Conservation (phyloP, 164 flowering plant genomes). For the Cinnamomum micranthum region DNA sequence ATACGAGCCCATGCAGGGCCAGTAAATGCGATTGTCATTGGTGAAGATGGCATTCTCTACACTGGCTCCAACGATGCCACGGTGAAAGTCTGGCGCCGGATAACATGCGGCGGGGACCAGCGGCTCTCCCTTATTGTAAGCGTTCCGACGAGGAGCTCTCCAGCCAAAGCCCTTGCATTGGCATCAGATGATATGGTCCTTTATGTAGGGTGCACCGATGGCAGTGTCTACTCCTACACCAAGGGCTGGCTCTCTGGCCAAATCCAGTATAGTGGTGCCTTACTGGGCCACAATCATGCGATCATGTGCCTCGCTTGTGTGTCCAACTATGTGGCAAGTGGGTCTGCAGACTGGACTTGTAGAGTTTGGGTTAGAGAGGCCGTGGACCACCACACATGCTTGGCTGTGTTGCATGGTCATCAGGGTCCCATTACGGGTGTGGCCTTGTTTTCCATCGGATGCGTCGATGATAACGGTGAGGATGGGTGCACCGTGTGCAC, state of each 20-base stretch:
- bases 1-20: constrained; percentile 48
- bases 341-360: constrained; percentile 14
- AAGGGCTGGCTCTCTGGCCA: constrained; percentile 13
- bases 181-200: constrained; percentile 1
- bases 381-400: constrained; percentile 11
- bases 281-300: constrained; percentile 12
- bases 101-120: constrained; percentile 26
- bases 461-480: not conserved
- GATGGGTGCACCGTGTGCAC: constrained; percentile 11
- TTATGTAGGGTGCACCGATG: constrained; percentile 16
- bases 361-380: constrained; percentile 10
- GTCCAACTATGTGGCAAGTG: constrained; percentile 8
- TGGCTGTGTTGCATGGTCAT: constrained; percentile 11
- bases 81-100: constrained; percentile 47
- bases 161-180: constrained; percentile 13
- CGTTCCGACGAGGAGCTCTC: constrained; percentile 23
- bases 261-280: constrained; percentile 5
- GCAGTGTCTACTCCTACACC: constrained; percentile 10
- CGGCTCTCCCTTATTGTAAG: constrained; percentile 40
- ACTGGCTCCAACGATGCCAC: constrained; percentile 63
- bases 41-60: constrained; percentile 50
- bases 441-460: not conserved
- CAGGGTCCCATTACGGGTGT: constrained; percentile 10
- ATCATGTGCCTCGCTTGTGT: constrained; percentile 10
- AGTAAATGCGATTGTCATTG: constrained; percentile 38